Percentiles rank a stretch among this genome's conserved stretches.
Evolutionary conservation across 2,329 filamentous ascomycete species (phyloP).

Genomic region (Trichoderma oligosporum): DNA sequence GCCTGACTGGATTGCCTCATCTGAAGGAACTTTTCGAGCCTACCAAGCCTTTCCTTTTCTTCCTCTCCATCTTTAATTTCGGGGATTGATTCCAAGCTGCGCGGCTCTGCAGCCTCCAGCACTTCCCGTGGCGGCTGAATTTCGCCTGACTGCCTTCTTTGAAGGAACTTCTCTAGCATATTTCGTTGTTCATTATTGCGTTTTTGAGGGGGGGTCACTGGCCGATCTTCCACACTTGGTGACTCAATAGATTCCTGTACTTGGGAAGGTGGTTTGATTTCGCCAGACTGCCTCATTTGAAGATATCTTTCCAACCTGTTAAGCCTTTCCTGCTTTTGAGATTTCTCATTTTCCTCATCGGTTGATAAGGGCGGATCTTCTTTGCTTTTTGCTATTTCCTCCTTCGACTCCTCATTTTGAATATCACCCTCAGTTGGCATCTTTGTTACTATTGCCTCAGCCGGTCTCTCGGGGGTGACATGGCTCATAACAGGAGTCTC

Average conservation of each 20-base stretch:
- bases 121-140: not conserved
- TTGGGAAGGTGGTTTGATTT: not conserved
- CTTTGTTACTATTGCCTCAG: not conserved
- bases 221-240: not conserved
- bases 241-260: not conserved
- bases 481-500: slow-evolving; percentile 37
- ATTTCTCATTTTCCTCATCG: slow-evolving; percentile 28
- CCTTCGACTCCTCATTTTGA: not conserved
- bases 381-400: not conserved
- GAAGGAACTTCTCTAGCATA: slow-evolving; percentile 5
- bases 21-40: slow-evolving; percentile 9
- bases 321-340: slow-evolving; percentile 8
- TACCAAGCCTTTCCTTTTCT: not conserved
- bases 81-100: not conserved
- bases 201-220: slow-evolving; percentile 3
- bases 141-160: slow-evolving; percentile 13
- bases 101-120: not conserved
- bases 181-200: slow-evolving; percentile 1
- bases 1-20: not conserved
- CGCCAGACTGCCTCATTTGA: slow-evolving; percentile 5
- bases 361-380: slow-evolving; percentile 37
- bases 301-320: slow-evolving; percentile 5
- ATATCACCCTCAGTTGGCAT: not conserved
- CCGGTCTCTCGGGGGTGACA: not conserved
- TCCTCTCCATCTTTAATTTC: slow-evolving; percentile 2